Evolutionary conservation across 805 yeast genomes (phyloP).

Genomic region (Candida corydali): DNA sequence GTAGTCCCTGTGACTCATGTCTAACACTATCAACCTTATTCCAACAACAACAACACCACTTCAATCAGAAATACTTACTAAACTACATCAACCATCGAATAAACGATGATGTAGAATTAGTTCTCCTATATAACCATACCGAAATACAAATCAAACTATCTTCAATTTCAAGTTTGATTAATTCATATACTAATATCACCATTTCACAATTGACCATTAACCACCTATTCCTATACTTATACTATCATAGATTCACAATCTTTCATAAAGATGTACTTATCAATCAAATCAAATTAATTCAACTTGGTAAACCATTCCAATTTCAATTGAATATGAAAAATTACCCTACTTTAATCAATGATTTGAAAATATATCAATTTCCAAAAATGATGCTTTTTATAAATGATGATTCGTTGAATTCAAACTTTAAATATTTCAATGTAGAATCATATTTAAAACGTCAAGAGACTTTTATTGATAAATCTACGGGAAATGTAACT

Average conservation of each 20-base stretch:
- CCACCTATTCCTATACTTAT: constrained; percentile 18
- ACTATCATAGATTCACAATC: constrained; percentile 11
- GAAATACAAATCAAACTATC: constrained; percentile 14
- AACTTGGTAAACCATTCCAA: constrained; percentile 15
- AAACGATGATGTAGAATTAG: constrained; percentile 7
- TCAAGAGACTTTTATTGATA: constrained; percentile 4
- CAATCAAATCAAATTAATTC: constrained; percentile 17
- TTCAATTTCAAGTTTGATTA: constrained; percentile 13
- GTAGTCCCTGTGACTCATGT: constrained; percentile 16
- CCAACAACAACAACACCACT: constrained; percentile 1
- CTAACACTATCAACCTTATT: constrained; percentile 11
- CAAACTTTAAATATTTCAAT: constrained; percentile 2
- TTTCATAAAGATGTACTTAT: constrained; percentile 9
- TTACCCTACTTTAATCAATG: not conserved
- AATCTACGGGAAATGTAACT: constrained; percentile 10
- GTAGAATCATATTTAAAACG: constrained; percentile 4
- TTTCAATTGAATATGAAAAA: constrained; percentile 5
- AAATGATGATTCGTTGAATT: not conserved
- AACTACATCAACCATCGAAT: constrained; percentile 3
- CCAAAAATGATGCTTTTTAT: constrained; percentile 5
- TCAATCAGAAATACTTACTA: constrained; percentile 1
- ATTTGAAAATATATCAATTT: constrained; percentile 5
- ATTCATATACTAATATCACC: constrained; percentile 5
- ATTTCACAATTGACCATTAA: constrained; percentile 12
- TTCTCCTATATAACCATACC: constrained; percentile 10